Evolutionary conservation across 805 yeast genomes (phyloP), one percentile per base, ranked within the genome.

Genomic region (Candida pseudofarinosa): DNA sequence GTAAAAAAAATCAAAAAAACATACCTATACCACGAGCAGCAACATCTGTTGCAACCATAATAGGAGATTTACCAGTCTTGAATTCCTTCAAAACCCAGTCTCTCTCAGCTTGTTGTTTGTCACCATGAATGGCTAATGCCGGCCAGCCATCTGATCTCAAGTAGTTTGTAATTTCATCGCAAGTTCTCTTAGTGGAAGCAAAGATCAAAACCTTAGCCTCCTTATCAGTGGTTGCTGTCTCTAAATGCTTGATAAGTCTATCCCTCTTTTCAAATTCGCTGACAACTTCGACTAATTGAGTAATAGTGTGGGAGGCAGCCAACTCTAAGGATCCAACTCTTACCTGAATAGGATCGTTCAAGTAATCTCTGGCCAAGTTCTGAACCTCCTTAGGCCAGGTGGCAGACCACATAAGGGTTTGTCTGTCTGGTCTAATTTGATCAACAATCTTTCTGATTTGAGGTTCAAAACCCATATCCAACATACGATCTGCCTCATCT

Each of bases 401-500:
- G 55, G 99, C 99, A 49, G 98, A 91, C 98, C 98, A 93, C 97
- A 93, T 88, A 58, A 91, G 78, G 48, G 99, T 93, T 76, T 93
- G 99, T 78, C 98, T 89, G 69, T 93, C 99, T 49, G 99, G 99
- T 76, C 99, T 87, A 65, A 93, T 93, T 78, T 91, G 98, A 58
- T 85, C 90, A 54, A 93, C 91, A 69, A 93, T 93, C 74, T 91
- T 91, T 79, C 99, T 84, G 69, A 93, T 93, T 79, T 91, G 98
- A 55, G 98, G 98, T 77, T 93, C 99, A 69, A 93, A 93, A 68
- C 99, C 99, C 99, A 93, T 93, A 76, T 93, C 99, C 73, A 93
- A 81, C 99, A 93, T 93, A 79, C 99, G 87, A 73, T 93, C 99
- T 60, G 99, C 99, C 80, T 93, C 99, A 71, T 93, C 99, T 59